Percentiles rank a stretch among this genome's conserved stretches.
Evolutionary conservation across 2,329 filamentous ascomycete genomes (phyloP).

Genomic region (Emmonsiellopsis sp.): DNA sequence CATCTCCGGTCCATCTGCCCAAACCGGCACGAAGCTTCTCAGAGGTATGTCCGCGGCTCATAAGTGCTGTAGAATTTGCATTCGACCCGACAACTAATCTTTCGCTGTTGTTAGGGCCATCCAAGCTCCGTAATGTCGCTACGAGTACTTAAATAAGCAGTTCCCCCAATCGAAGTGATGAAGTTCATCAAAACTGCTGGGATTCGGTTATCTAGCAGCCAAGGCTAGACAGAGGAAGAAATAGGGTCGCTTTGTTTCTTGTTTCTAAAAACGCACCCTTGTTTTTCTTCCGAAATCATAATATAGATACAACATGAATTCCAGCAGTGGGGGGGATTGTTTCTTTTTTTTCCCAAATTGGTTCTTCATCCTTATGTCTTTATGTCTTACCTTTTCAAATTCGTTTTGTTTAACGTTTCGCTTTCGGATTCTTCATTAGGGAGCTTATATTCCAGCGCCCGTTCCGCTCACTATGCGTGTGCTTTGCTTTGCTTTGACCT

Average conservation of each 20-base stretch:
- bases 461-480: neutral
- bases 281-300: no score
- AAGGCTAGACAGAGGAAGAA: no score
- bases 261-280: no score
- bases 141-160: slow-evolving; percentile 13
- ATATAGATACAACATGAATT: no score
- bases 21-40: slow-evolving; percentile 28
- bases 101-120: slow-evolving; percentile 26
- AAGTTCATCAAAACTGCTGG: neutral
- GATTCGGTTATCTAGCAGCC: neutral
- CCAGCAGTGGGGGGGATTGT: no score
- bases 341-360: no score
- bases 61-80: neutral
- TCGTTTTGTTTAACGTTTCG: no score
- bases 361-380: no score
- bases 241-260: no score
- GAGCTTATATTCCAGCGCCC: neutral
- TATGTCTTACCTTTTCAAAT: no score
- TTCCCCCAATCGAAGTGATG: neutral
- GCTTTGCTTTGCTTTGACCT: neutral
- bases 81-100: slow-evolving; percentile 1
- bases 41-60: slow-evolving; percentile 23
- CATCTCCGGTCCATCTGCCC: slow-evolving; percentile 19
- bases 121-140: slow-evolving; percentile 33
- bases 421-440: no score